phyloP scores from a whole-genome alignment of 2,329 filamentous ascomycete genomes.

The Laburnicola sp. region DNA sequence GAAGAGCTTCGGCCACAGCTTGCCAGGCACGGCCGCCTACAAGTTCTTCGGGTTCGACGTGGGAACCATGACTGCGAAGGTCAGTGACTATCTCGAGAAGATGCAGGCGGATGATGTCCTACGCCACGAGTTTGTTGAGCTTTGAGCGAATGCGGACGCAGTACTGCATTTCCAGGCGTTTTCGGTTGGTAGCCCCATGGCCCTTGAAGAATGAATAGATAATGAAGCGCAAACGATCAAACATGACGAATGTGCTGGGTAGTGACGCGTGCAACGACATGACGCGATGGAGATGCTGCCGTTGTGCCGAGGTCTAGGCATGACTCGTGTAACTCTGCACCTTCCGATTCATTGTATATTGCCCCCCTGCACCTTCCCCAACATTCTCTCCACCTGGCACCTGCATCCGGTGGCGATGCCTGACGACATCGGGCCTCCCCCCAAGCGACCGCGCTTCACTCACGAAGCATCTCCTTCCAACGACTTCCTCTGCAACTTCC shows the following conservation, averaged over 20 bases:
- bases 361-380: constrained; percentile 3
- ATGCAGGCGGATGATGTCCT: constrained; percentile 42
- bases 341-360: neutral
- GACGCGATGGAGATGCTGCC: no score
- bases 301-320: neutral
- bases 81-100: constrained; percentile 42
- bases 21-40: constrained; percentile 60
- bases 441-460: constrained; percentile 17
- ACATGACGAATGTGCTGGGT: neutral
- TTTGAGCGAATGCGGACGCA: constrained; percentile 18
- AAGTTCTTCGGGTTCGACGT: constrained; percentile 60
- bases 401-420: constrained; percentile 8
- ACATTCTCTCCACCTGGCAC: neutral
- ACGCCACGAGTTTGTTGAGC: constrained; percentile 37
- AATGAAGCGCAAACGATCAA: neutral
- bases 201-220: neutral
- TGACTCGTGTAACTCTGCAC: constrained; percentile 2
- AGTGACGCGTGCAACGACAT: neutral
- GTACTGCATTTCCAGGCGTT: constrained; percentile 3
- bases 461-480: constrained; percentile 8
- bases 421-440: constrained; percentile 9
- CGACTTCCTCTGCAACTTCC: constrained; percentile 8
- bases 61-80: constrained; percentile 48
- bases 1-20: constrained; percentile 58
- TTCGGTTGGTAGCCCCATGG: neutral